Evolutionary conservation across 306 rosid genomes (phyloP).

Genomic region (Herpetospermum pedunculosum): DNA sequence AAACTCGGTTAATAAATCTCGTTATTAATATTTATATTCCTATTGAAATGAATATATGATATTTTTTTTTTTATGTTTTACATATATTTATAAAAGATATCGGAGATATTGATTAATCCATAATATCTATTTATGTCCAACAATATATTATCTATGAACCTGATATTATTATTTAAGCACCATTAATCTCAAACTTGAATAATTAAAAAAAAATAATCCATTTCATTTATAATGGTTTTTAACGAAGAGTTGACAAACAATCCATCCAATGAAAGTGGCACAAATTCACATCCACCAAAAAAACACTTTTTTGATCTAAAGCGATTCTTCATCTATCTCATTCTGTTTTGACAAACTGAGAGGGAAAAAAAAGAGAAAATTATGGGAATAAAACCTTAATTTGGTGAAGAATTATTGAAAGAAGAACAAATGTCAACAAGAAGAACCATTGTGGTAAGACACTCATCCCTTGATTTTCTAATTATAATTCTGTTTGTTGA

Average conservation of each 20-base stretch:
- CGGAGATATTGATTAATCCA: too few relatives aligned
- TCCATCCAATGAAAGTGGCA: background rate
- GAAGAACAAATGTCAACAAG: slow-evolving; percentile 5
- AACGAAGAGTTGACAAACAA: background rate
- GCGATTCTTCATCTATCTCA: background rate
- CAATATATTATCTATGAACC: too few relatives aligned
- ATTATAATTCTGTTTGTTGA: background rate
- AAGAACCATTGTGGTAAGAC: background rate
- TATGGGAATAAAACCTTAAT: background rate
- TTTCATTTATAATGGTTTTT: background rate
- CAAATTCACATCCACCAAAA: background rate
- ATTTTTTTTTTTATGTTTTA: too few relatives aligned
- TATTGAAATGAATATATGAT: too few relatives aligned
- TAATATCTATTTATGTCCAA: too few relatives aligned
- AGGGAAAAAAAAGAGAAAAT: background rate
- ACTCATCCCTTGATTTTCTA: background rate
- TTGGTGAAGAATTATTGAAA: background rate
- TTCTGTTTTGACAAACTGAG: background rate
- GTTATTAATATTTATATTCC: too few relatives aligned
- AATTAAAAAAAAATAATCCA: background rate
- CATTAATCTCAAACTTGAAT: background rate
- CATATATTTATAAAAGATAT: too few relatives aligned
- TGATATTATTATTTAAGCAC: background rate
- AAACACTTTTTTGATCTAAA: background rate
- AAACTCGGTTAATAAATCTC: too few relatives aligned